Conservation (phyloP, 108 stramenopile species). For the Bacterosira constricta region DNA sequence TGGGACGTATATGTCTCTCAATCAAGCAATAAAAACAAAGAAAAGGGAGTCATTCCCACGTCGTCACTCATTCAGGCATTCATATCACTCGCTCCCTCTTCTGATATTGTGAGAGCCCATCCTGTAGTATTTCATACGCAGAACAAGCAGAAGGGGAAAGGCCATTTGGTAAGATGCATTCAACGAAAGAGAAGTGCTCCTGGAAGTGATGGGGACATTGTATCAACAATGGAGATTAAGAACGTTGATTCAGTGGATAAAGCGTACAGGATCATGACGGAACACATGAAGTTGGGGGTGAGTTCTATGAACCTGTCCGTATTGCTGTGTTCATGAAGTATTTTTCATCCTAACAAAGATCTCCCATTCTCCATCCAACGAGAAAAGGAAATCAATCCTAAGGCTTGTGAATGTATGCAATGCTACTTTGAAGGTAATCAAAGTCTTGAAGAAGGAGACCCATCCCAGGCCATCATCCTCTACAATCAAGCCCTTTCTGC, state of each 20-base stretch:
- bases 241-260: constrained; percentile 87
- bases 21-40: constrained; percentile 60
- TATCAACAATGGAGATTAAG: constrained; percentile 54
- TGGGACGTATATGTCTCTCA: constrained; percentile 86
- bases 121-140: constrained; percentile 61
- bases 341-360: not conserved
- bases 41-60: constrained; percentile 60
- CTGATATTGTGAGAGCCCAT: constrained; percentile 44
- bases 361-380: not conserved
- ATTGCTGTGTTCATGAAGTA: not conserved
- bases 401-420: constrained; percentile 73
- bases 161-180: constrained; percentile 72
- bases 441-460: constrained; percentile 56
- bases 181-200: constrained; percentile 15
- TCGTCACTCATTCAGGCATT: constrained; percentile 64
- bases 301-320: not conserved
- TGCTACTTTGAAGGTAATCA: constrained; percentile 80
- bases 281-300: constrained; percentile 71
- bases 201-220: not conserved
- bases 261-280: constrained; percentile 77
- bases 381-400: constrained; percentile 44
- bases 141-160: constrained; percentile 58
- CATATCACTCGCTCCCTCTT: constrained; percentile 59
- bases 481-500: constrained; percentile 65
- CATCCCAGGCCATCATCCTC: constrained; percentile 60